phyloP scores from a whole-genome alignment of 2,329 filamentous ascomycete species.

The Hortaea werneckii region DNA sequence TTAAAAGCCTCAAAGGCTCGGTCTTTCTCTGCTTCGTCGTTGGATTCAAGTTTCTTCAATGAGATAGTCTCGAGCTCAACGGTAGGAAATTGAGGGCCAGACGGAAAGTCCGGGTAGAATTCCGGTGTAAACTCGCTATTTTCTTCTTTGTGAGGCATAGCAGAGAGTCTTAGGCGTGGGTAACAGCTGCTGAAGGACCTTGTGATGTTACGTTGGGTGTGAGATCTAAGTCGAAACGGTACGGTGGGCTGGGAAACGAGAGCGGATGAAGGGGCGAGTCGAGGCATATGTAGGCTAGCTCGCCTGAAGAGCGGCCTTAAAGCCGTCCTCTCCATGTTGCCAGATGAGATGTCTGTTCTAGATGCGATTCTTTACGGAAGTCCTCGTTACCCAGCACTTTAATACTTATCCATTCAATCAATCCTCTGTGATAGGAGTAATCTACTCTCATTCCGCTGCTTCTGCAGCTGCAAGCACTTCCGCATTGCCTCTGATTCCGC shows the following conservation, averaged over 20 bases:
- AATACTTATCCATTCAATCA: no score
- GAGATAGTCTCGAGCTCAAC: slow-evolving; percentile 28
- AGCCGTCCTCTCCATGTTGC: neutral
- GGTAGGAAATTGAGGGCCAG: slow-evolving; percentile 14
- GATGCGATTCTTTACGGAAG: no score
- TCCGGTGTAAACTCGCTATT: slow-evolving; percentile 22
- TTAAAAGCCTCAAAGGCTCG: slow-evolving; percentile 33
- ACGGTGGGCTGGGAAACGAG: neutral
- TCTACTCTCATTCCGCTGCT: no score
- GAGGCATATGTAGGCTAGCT: neutral
- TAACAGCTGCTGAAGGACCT: neutral
- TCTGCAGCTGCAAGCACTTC: no score
- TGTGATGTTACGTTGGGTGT: neutral
- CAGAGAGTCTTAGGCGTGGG: neutral
- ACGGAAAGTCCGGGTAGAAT: slow-evolving; percentile 33
- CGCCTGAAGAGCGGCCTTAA: neutral
- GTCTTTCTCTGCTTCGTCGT: slow-evolving; percentile 26
- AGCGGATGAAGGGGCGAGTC: no score
- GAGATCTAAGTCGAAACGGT: neutral
- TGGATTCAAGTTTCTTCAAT: slow-evolving; percentile 28
- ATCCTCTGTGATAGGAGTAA: no score
- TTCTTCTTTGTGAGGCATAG: slow-evolving; percentile 23
- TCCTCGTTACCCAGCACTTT: no score
- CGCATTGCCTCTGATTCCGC: no score
- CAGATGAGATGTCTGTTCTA: no score